Base-by-base conservation (phyloP, 495 filamentous ascomycete genomes). In the Hypoxylon cercidicola region DNA sequence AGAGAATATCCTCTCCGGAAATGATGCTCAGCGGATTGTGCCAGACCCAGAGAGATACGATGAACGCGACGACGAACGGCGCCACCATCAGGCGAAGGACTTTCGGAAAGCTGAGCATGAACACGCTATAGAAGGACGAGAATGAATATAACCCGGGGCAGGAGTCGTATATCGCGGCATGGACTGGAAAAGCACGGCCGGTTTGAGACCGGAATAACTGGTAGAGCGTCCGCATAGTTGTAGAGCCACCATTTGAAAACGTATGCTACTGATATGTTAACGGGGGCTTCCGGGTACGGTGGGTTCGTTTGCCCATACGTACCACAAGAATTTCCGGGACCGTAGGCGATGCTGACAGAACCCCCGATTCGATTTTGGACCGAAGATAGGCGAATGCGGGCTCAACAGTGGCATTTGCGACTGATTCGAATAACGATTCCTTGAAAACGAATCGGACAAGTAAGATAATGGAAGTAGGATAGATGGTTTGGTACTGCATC, bases 231-330 rank as follows among this genome's bases (percentile, higher is more conserved):
- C 44, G 57, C 11, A 76, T 69, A 2, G 69, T 64, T n/a, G 61
- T 30, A 20, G 67, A 63, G 15, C 81, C 81, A 50, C 80, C 81
- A 71, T 81, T 81, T 43, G 79, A 81, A 60, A 77, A 80, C 44
- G 74, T 34, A 62, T 83, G 80, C 59, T 32, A 32, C 30, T 32
- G 1, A 10, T 32, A 32, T 32, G 30, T 32, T 11, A 32, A 32
- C 10, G 30, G 30, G 3, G 30, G 8, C 23, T 25, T 25, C 23
- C 5, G 10, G 30, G 10, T 8, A 32, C 30, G 7, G 5, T 32
- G 15, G 12, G 4, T 23, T 48, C 23, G 23, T n/a, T n/a, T n/a
- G n/a, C n/a, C 12, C 11, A 34, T 37, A 60, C 64, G 28, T 50
- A 68, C 65, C 55, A 78, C 63, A 3, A 79, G 62, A 6, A 82